Conservation (phyloP, 805 yeast species). For the Cyberlindnera petersonii region DNA sequence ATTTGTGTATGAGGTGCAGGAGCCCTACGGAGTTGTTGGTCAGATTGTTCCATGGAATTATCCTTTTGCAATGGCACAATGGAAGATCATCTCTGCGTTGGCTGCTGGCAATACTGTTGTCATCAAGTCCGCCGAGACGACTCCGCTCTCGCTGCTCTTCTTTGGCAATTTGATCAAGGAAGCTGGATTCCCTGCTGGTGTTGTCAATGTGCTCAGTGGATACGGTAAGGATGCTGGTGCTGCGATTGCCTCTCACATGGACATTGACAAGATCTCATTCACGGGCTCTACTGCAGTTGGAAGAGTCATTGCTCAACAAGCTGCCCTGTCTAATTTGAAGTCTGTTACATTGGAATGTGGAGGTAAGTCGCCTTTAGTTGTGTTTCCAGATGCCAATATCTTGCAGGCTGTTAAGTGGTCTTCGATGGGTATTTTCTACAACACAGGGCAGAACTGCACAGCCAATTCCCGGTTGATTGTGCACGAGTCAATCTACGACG, state of each 20-base stretch:
- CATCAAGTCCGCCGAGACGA: slow-evolving; percentile 71
- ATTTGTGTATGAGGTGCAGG: slow-evolving; percentile 61
- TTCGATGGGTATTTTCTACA: slow-evolving; percentile 58
- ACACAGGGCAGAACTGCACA: slow-evolving; percentile 67
- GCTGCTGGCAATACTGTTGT: slow-evolving; percentile 74
- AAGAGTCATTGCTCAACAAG: slow-evolving; percentile 55
- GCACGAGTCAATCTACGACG: slow-evolving; percentile 52
- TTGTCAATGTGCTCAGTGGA: slow-evolving; percentile 68
- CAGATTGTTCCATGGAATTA: slow-evolving; percentile 85
- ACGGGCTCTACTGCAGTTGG: slow-evolving; percentile 72
- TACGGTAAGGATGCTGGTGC: slow-evolving; percentile 68
- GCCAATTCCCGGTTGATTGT: slow-evolving; percentile 61
- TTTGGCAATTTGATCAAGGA: slow-evolving; percentile 58
- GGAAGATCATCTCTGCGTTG: slow-evolving; percentile 76
- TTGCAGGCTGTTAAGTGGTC: slow-evolving; percentile 69
- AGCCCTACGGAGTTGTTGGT: slow-evolving; percentile 78
- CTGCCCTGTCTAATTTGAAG: slow-evolving; percentile 64
- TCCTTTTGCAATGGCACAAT: slow-evolving; percentile 74
- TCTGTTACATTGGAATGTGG: slow-evolving; percentile 69
- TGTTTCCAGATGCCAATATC: slow-evolving; percentile 60
- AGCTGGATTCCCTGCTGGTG: slow-evolving; percentile 79
- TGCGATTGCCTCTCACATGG: slow-evolving; percentile 57
- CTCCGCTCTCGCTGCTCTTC: slow-evolving; percentile 67
- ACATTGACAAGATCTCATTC: slow-evolving; percentile 56
- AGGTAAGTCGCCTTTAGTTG: slow-evolving; percentile 64